Conservation (phyloP, 2,329 filamentous ascomycete species). For the Hypoxylon sp. region DNA sequence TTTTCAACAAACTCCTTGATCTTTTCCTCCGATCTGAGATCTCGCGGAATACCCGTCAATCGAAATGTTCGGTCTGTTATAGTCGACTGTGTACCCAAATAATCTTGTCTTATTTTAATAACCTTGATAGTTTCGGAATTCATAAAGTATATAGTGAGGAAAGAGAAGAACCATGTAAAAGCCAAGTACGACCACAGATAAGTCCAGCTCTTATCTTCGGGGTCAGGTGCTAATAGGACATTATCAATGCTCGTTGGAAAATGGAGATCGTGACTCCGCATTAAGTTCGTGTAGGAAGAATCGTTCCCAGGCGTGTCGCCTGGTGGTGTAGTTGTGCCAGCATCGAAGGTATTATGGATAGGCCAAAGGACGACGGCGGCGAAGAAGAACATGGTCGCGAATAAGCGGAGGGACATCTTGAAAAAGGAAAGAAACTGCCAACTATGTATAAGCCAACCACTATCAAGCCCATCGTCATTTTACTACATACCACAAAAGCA, state of each 20-base stretch:
- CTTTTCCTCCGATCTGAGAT: constrained; percentile 83
- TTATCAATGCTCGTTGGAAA: constrained; percentile 23
- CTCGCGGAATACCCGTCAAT: constrained; percentile 86
- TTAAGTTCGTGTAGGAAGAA: constrained; percentile 13
- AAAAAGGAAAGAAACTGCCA: constrained; percentile 86
- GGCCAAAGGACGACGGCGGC: constrained; percentile 85
- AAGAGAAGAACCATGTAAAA: constrained; percentile 95
- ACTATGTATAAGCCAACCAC: constrained; percentile 54
- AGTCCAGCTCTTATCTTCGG: constrained; percentile 49
- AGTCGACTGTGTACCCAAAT: constrained; percentile 93
- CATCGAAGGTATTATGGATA: constrained; percentile 79
- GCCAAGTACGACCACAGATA: constrained; percentile 94
- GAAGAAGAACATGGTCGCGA: constrained; percentile 84
- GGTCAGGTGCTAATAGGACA: constrained; percentile 33
- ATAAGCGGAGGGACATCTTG: constrained; percentile 91
- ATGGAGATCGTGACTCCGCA: constrained; percentile 12
- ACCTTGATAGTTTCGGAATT: constrained; percentile 87
- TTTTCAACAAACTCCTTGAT: constrained; percentile 91
- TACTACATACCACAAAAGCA: constrained; percentile 83
- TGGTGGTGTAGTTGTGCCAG: constrained; percentile 22
- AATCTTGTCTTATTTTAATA: constrained; percentile 88
- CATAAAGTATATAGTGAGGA: constrained; percentile 84
- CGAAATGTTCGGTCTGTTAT: constrained; percentile 95
- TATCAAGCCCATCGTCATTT: constrained; percentile 37
- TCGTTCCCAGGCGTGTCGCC: constrained; percentile 13